A percentile compares a stretch with the other conserved stretches of the same genome.
phyloP scores from a whole-genome alignment of 2,329 filamentous ascomycete genomes.

The Sclerotinia borealis region DNA sequence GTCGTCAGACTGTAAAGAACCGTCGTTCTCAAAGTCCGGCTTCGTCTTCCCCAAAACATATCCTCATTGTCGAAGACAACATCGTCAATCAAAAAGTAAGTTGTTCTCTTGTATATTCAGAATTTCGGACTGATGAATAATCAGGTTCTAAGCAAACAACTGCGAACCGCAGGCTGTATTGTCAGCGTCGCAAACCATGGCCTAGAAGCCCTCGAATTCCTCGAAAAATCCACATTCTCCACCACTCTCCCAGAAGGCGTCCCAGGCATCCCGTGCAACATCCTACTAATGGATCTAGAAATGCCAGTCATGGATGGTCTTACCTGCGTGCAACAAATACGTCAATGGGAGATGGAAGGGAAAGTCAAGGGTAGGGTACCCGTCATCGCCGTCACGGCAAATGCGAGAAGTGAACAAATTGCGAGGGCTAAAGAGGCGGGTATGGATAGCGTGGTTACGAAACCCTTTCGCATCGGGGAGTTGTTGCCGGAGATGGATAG shows the following conservation, averaged over 20 bases:
- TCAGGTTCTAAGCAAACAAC: slow-evolving; percentile 47
- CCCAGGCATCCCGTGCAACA: slow-evolving; percentile 40
- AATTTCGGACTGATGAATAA: neutral
- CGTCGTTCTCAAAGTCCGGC: slow-evolving; percentile 1
- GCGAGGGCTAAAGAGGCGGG: slow-evolving; percentile 22
- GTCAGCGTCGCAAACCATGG: slow-evolving; percentile 51
- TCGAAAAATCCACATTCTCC: slow-evolving; percentile 20
- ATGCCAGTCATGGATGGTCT: slow-evolving; percentile 70
- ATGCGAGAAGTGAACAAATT: slow-evolving; percentile 28
- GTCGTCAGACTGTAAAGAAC: neutral
- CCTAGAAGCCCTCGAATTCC: slow-evolving; percentile 44
- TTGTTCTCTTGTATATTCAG: neutral
- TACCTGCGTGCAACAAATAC: slow-evolving; percentile 58
- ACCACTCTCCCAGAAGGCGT: slow-evolving; percentile 17
- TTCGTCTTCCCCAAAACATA: slow-evolving; percentile 17
- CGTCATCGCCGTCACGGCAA: slow-evolving; percentile 31
- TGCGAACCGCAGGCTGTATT: slow-evolving; percentile 39
- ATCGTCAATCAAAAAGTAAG: slow-evolving; percentile 40
- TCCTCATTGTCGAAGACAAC: slow-evolving; percentile 57
- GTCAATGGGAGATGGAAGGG: slow-evolving; percentile 48
- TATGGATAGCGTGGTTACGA: slow-evolving; percentile 60
- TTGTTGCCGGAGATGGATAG: slow-evolving; percentile 52
- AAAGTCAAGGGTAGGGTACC: slow-evolving; percentile 41
- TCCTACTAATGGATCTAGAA: slow-evolving; percentile 70
- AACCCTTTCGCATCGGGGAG: slow-evolving; percentile 61